A percentile compares a stretch with the other conserved stretches of the same genome.
These are phyloP conservation scores for Tulasnella sp. DNA, from an alignment of 768 basidiomycete species.

Conservation along the genomic window DNA sequence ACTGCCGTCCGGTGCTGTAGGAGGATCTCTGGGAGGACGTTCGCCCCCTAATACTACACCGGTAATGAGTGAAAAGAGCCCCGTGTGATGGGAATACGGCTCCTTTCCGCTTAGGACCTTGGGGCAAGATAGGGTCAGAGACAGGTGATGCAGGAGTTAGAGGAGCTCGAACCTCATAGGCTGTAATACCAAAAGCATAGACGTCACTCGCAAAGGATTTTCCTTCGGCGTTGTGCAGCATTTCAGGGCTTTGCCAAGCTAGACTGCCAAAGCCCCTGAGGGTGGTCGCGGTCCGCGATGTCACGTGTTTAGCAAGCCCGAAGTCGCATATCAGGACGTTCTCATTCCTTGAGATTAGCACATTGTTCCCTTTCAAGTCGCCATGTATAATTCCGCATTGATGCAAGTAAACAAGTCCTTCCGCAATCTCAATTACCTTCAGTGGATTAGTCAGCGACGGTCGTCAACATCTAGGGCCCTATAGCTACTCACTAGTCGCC, in stretches of 20 bases:
- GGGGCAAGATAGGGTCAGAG: too few relatives aligned
- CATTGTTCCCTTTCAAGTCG: constrained; percentile 9
- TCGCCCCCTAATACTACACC: background rate
- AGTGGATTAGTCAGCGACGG: background rate
- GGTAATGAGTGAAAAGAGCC: background rate
- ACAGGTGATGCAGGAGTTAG: too few relatives aligned
- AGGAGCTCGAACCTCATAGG: background rate
- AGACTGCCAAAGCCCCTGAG: background rate
- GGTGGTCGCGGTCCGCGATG: background rate
- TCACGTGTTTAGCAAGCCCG: background rate
- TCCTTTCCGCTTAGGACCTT: constrained; percentile 3
- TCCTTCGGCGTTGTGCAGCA: background rate
- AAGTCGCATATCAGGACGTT: constrained; percentile 6
- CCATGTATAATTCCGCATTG: background rate
- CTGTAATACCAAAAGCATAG: background rate
- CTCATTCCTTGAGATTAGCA: background rate
- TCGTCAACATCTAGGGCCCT: background rate
- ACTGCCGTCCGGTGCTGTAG: background rate
- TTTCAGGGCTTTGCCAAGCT: constrained; percentile 8
- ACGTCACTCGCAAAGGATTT: background rate
- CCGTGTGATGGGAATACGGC: background rate
- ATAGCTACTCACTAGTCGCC: constrained; percentile 7
- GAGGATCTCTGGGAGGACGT: background rate
- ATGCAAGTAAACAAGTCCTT: background rate
- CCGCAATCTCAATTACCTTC: background rate